Evolutionary conservation across 768 basidiomycete species (phyloP), one percentile per base, ranked within the genome.

Genomic region (Boletus reticuloceps): DNA sequence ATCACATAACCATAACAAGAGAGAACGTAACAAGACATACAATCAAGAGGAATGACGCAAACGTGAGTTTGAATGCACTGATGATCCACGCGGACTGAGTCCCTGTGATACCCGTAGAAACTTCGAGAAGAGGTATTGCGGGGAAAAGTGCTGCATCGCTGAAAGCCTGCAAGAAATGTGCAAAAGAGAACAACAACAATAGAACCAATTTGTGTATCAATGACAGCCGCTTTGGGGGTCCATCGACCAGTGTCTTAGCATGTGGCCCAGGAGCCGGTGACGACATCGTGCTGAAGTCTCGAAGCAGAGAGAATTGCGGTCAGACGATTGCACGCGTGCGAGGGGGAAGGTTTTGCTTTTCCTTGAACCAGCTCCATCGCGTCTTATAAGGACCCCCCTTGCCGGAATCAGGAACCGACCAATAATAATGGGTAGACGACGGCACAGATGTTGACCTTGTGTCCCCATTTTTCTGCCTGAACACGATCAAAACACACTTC

Each of bases 51-150:
- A 79, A 72, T 2, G 79, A 69, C 12, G 79, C 74, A 61, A 79
- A 81, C 3, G 79, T 79, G 29, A 81, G 66, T 41, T 78, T 75
- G 55, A 73, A 79, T 11, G 75, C 77, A 39, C 75, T 72, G 27
- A 77, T 60, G 6, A 78, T 51, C 79, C 79, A 80, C 29, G 53
- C 50, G 4, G 54, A 48, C 25, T 61, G 62, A 17, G 46, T 47
- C 37, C 31, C 39, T 17, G 51, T 41, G 6, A 63, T 60, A 22
- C 43, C 58, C 39, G 50, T 53, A 20, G 50, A 52, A 16, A 19
- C 8, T 36, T 66, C 58, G 20, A 79, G 67, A 31, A 63, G 61
- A 20, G 77, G 76, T 42, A 78, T 70, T 16, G 72, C 75, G 5
- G 75, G 64, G 45, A 75, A 71, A 19, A 76, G 65, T 31, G 75